phyloP scores from a whole-genome alignment of 2,329 filamentous ascomycete genomes.

The Bisporella sp. region DNA sequence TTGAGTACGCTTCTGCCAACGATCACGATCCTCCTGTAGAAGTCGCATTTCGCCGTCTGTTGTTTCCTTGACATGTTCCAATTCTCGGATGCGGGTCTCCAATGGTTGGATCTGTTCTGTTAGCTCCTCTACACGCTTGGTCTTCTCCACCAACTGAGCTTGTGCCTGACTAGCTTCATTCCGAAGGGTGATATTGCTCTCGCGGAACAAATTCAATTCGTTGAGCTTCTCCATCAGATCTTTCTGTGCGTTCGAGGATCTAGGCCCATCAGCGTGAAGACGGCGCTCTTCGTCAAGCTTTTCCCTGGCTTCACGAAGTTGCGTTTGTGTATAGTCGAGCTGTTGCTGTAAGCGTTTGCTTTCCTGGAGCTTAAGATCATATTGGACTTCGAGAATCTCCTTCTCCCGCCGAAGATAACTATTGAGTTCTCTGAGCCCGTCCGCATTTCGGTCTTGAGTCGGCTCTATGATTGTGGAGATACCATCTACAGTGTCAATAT shows the following conservation, averaged over 20 bases:
- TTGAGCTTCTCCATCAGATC: slow-evolving; percentile 93
- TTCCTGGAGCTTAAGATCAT: slow-evolving; percentile 83
- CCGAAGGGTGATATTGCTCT: slow-evolving; percentile 86
- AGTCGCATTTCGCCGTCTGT: slow-evolving; percentile 70
- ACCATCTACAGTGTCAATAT: slow-evolving; percentile 44
- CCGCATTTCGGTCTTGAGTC: slow-evolving; percentile 52
- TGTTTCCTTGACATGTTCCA: slow-evolving; percentile 72
- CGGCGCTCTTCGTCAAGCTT: slow-evolving; percentile 88
- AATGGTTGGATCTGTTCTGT: slow-evolving; percentile 72
- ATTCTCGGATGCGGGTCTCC: slow-evolving; percentile 69
- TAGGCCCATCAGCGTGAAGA: slow-evolving; percentile 64
- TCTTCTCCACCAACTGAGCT: slow-evolving; percentile 67
- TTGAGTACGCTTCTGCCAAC: slow-evolving; percentile 93
- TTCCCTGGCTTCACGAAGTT: slow-evolving; percentile 81
- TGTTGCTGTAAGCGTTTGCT: slow-evolving; percentile 84
- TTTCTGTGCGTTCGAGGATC: slow-evolving; percentile 71
- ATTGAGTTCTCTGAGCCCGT: slow-evolving; percentile 84
- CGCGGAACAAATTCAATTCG: slow-evolving; percentile 90
- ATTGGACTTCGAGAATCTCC: slow-evolving; percentile 95
- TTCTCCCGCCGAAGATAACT: slow-evolving; percentile 90
- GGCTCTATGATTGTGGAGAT: slow-evolving; percentile 31
- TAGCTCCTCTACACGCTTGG: slow-evolving; percentile 66
- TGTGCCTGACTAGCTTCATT: slow-evolving; percentile 79
- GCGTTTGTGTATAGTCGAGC: slow-evolving; percentile 75
- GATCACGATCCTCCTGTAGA: slow-evolving; percentile 83